Evolutionary conservation across 2,329 filamentous ascomycete species (phyloP).

Genomic region (Emmonsiellopsis sp.): DNA sequence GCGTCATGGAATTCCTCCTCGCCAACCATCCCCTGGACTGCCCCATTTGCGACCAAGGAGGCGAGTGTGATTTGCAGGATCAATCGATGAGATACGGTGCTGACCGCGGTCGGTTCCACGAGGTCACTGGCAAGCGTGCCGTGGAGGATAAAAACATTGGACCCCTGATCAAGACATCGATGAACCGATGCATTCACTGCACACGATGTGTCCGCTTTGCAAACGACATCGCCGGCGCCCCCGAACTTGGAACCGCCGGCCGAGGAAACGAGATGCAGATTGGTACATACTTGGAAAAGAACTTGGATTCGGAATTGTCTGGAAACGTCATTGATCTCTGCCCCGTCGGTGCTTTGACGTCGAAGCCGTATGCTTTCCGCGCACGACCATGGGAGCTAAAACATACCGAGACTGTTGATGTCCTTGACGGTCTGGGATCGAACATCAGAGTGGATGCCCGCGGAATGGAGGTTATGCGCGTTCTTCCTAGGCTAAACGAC

Average conservation of each 20-base stretch:
- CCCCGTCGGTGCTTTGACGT: slow-evolving; percentile 90
- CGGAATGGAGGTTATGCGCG: slow-evolving; percentile 91
- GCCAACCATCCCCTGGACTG: slow-evolving; percentile 95
- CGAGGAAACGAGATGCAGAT: slow-evolving; percentile 97
- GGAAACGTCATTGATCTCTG: slow-evolving; percentile 97
- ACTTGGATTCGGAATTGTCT: slow-evolving; percentile 87
- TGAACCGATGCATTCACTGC: slow-evolving; percentile 99
- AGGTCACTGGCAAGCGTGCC: slow-evolving; percentile 88
- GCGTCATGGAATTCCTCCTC: slow-evolving; percentile 97
- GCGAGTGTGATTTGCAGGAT: slow-evolving; percentile 97
- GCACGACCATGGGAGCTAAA: slow-evolving; percentile 95
- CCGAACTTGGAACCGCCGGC: slow-evolving; percentile 87
- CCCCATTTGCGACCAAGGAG: slow-evolving; percentile 96
- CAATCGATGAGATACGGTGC: slow-evolving; percentile 98
- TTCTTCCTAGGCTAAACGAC: slow-evolving; percentile 87
- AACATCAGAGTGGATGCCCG: slow-evolving; percentile 91
- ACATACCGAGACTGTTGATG: slow-evolving; percentile 91
- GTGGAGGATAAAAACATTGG: slow-evolving; percentile 99
- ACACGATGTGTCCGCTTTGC: slow-evolving; percentile 95
- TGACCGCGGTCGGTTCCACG: slow-evolving; percentile 93
- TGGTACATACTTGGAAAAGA: slow-evolving; percentile 91
- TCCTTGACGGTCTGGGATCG: slow-evolving; percentile 83
- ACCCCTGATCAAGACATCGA: slow-evolving; percentile 95
- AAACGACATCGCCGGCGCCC: slow-evolving; percentile 92
- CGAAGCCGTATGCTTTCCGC: slow-evolving; percentile 96